These are phyloP conservation scores for Salicornia ramosissima DNA, from an alignment of 148 eudicot genomes.

Conservation along the genomic window DNA sequence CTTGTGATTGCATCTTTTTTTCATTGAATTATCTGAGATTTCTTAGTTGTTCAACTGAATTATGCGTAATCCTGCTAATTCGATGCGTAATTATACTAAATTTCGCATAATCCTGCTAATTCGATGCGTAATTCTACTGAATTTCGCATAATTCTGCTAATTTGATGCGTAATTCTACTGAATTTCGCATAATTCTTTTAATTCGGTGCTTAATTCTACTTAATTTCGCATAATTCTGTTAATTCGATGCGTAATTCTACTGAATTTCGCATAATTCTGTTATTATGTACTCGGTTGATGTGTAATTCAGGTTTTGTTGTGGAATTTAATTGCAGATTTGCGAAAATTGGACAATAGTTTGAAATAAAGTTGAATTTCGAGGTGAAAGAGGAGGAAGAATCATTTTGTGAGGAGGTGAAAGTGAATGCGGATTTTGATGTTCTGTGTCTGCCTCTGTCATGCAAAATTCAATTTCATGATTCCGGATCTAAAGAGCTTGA, in stretches of 20 bases:
- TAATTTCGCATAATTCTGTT: slow-evolving; percentile 2
- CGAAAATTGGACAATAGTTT: background rate
- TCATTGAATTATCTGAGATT: slow-evolving; percentile 9
- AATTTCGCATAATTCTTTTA: background rate
- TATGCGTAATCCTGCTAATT: background rate
- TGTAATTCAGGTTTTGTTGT: too few relatives aligned
- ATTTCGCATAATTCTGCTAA: background rate
- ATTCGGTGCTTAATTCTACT: slow-evolving; percentile 13
- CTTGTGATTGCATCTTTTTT: background rate
- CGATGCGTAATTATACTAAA: slow-evolving; percentile 7
- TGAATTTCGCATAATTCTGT: too few relatives aligned
- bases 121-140: slow-evolving; percentile 15
- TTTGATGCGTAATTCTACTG: slow-evolving; percentile 15
- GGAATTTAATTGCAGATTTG: slow-evolving; percentile 3
- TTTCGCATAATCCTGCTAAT: background rate
- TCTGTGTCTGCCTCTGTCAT: slow-evolving; percentile 20
- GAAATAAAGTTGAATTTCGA: background rate
- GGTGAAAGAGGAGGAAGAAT: slow-evolving; percentile 9
- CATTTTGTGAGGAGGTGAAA: too few relatives aligned
- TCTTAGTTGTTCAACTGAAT: background rate
- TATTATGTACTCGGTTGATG: too few relatives aligned
- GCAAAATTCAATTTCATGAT: slow-evolving; percentile 14
- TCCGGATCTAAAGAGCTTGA: slow-evolving; percentile 23
- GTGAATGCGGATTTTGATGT: slow-evolving; percentile 28
- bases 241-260: slow-evolving; percentile 13